Base-by-base conservation (phyloP, 2,329 filamentous ascomycete genomes). In the Didymella exigua region DNA sequence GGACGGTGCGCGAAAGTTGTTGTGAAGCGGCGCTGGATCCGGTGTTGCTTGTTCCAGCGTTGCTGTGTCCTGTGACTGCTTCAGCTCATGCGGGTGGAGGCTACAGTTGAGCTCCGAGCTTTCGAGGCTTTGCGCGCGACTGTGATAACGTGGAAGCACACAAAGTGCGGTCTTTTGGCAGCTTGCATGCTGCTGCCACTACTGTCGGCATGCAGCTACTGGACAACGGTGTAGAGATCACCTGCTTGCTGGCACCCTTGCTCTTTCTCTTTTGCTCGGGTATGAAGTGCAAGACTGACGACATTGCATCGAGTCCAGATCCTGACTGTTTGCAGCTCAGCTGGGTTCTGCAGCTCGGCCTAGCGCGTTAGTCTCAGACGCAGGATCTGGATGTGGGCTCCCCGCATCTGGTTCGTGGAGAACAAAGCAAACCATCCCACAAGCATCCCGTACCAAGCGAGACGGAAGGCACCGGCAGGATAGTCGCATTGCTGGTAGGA, bases 341-440 rank as follows among this genome's bases (percentile, higher is more conserved):
- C 40, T 50, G 52, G 45, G 38, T 49, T 8, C 24, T 42, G 33
- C 46, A 46, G 45, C 46, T 41, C 11, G 18, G 46, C 24, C 46
- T 50, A 50, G 36, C 19, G 52, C n/a, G 34, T 30, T 46, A 46
- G 52, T 49, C 41, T 46, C 29, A 38, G 36, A 36, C 9, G 41
- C 46, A 30, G 5, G 16, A 37, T 50, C 30, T 29, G 38, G 41
- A 9, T 24, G 40, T 30, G 13, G 8, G 19, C 21, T 49, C 45
- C 46, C 46, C 34, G 40, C 45, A 37, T 55, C 46, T 46, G 41
- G 41, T 50, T 50, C 42, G 52, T 33, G 46, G 46, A 50, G 52
- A 38, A 41, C 45, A 41, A 46, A 50, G 36, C 41, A 42, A 13
- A 27, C 23, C 34, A 40, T 30, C 34, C 26, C 37, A 38, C 37